A percentile compares a stretch with the other conserved stretches of the same genome.
Evolutionary conservation across 192 early-diverging fungal genomes (phyloP).

Genomic region (Entomortierella beljakovae): DNA sequence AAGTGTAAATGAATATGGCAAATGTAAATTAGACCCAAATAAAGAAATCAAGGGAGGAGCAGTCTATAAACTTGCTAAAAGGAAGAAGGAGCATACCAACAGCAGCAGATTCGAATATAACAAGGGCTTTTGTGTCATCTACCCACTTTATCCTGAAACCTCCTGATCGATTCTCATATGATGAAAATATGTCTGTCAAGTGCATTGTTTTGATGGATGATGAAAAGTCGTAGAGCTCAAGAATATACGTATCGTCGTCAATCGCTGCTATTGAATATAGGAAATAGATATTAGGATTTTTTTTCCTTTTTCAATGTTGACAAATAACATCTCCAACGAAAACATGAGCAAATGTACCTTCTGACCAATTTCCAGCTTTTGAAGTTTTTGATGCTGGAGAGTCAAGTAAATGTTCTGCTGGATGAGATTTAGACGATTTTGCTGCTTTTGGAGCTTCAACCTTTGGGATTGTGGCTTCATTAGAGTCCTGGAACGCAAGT

Average conservation of each 20-base stretch:
- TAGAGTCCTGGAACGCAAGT: slow-evolving; percentile 30
- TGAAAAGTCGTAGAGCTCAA: slow-evolving; percentile 73
- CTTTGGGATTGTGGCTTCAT: slow-evolving; percentile 34
- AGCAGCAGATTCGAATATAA: slow-evolving; percentile 74
- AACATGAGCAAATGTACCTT: slow-evolving; percentile 6
- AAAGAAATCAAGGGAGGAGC: background rate
- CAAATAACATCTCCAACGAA: background rate
- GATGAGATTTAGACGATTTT: slow-evolving; percentile 8
- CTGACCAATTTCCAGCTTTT: slow-evolving; percentile 43
- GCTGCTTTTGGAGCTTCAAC: slow-evolving; percentile 9
- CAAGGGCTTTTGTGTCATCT: slow-evolving; percentile 74
- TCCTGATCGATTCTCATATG: slow-evolving; percentile 69
- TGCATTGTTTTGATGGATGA: slow-evolving; percentile 75
- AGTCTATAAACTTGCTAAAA: background rate
- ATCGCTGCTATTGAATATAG: background rate
- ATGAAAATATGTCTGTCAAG: slow-evolving; percentile 73
- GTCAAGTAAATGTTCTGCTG: slow-evolving; percentile 25
- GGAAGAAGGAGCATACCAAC: slow-evolving; percentile 59
- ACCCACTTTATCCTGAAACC: slow-evolving; percentile 82
- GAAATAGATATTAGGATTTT: background rate
- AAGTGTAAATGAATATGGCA: background rate
- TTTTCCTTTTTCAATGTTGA: too few relatives aligned
- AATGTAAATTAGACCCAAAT: background rate
- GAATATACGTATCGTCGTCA: slow-evolving; percentile 51
- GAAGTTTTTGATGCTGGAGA: background rate